A percentile compares a stretch with the other conserved stretches of the same genome.
Conservation (phyloP, 1,139 yeast species). For the Pichiaceae sp. region DNA sequence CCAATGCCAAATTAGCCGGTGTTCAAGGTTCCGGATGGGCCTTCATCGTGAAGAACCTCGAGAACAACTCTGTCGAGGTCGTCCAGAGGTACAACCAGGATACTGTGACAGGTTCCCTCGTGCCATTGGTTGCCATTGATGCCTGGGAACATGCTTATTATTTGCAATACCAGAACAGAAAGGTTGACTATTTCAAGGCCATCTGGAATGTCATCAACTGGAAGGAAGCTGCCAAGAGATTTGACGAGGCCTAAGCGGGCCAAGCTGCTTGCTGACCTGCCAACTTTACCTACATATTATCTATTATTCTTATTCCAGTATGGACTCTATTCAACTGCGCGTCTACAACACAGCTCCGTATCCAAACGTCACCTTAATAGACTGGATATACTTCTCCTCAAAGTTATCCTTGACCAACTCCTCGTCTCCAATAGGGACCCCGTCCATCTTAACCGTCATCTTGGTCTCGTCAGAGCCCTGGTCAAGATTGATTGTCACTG, state of each 20-base stretch:
- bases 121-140: slow-evolving; percentile 87
- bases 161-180: slow-evolving; percentile 90
- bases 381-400: slow-evolving; percentile 77
- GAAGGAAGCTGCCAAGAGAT: slow-evolving; percentile 84
- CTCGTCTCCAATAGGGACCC: slow-evolving; percentile 97
- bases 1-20: slow-evolving; percentile 80
- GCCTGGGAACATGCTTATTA: slow-evolving; percentile 99
- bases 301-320: background rate
- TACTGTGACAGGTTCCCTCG: slow-evolving; percentile 64
- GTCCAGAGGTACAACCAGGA: slow-evolving; percentile 89
- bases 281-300: no score
- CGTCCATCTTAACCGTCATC: slow-evolving; percentile 70
- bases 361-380: slow-evolving; percentile 88
- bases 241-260: slow-evolving; percentile 19
- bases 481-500: slow-evolving; percentile 52
- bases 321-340: no score
- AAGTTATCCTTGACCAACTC: slow-evolving; percentile 81
- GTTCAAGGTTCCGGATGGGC: slow-evolving; percentile 99
- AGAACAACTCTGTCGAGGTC: slow-evolving; percentile 74
- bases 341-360: slow-evolving; percentile 70
- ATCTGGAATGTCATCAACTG: slow-evolving; percentile 97
- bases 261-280: no score
- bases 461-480: slow-evolving; percentile 80
- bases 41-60: slow-evolving; percentile 81
- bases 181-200: slow-evolving; percentile 91